Evolutionary conservation across 768 basidiomycete species (phyloP), one percentile per base, ranked within the genome.

Genomic region (Mycena crocata): DNA sequence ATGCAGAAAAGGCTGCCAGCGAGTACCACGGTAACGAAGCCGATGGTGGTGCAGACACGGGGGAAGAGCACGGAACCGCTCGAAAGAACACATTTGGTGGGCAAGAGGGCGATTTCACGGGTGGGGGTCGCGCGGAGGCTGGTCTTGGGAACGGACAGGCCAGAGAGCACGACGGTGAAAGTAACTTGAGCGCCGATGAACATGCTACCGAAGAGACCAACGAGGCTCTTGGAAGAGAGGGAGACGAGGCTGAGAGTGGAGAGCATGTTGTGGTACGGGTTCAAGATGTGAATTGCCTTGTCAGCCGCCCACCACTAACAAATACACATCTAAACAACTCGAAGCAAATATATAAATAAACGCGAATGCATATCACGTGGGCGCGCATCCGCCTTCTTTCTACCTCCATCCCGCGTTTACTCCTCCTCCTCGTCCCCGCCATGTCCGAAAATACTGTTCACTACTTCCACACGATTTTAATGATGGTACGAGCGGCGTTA

Each of bases 251-350:
- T 42, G 55, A 44, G 13, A 28, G 23, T 17, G 28, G 40, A 56
- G 39, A 42, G 54, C 54, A 56, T 56, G 42, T 44, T 45, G 56
- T 57, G 56, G 55, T 56, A 30, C 30, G 30, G 42, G 28, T 31
- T 56, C 56, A 57, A 57, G 56, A 30, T 44, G 56, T 44, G 32
- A 57, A 57, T 50, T 50, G 48, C n/a, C n/a, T n/a, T n/a, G n/a
- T n/a, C n/a, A n/a, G n/a, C n/a, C n/a, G n/a, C n/a, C n/a, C n/a
- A n/a, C n/a, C n/a, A n/a, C n/a, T n/a, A n/a, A n/a, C n/a, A n/a
- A n/a, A n/a, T n/a, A n/a, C n/a, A n/a, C n/a, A n/a, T n/a, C n/a
- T n/a, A n/a, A n/a, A n/a, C n/a, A n/a, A n/a, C n/a, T n/a, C n/a
- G n/a, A n/a, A n/a, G n/a, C n/a, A n/a, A n/a, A n/a, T n/a, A n/a